Percentiles rank a stretch among this genome's conserved stretches.
phyloP scores from a whole-genome alignment of 2,329 filamentous ascomycete species.

The Gnomoniopsis smithogilvyi region DNA sequence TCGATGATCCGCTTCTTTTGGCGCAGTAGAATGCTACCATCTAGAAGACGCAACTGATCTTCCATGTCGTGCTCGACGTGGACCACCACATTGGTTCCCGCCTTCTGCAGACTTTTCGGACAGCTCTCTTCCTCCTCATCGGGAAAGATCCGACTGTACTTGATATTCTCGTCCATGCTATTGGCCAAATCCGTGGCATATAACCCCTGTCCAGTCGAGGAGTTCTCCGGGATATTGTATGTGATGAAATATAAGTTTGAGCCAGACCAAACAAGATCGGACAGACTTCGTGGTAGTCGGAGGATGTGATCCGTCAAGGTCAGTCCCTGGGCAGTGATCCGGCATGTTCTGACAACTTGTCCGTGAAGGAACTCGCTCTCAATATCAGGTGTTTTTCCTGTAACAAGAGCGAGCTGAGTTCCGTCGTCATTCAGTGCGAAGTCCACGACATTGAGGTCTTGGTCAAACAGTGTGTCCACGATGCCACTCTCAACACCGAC shows the following conservation, averaged over 20 bases:
- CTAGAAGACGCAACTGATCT: slow-evolving; percentile 4
- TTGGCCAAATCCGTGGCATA: background rate
- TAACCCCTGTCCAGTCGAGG: background rate
- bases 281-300: slow-evolving; percentile 5
- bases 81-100: background rate
- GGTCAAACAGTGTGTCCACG: slow-evolving; percentile 19
- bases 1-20: background rate
- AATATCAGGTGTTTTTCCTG: slow-evolving; percentile 23
- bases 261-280: slow-evolving; percentile 6
- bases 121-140: slow-evolving; percentile 1
- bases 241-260: background rate
- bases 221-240: background rate
- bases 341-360: slow-evolving; percentile 18
- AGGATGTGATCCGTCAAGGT: background rate
- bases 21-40: slow-evolving; percentile 3
- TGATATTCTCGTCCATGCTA: background rate
- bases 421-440: slow-evolving; percentile 28
- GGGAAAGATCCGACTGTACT: background rate
- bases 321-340: slow-evolving; percentile 6
- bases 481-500: slow-evolving; percentile 28
- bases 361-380: slow-evolving; percentile 24
- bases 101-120: background rate
- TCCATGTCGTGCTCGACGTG: slow-evolving; percentile 1
- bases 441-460: slow-evolving; percentile 9
- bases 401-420: slow-evolving; percentile 23